These are phyloP conservation scores for Colletotrichum tropicale DNA, from an alignment of 2,329 filamentous ascomycete genomes.

Conservation along the genomic window DNA sequence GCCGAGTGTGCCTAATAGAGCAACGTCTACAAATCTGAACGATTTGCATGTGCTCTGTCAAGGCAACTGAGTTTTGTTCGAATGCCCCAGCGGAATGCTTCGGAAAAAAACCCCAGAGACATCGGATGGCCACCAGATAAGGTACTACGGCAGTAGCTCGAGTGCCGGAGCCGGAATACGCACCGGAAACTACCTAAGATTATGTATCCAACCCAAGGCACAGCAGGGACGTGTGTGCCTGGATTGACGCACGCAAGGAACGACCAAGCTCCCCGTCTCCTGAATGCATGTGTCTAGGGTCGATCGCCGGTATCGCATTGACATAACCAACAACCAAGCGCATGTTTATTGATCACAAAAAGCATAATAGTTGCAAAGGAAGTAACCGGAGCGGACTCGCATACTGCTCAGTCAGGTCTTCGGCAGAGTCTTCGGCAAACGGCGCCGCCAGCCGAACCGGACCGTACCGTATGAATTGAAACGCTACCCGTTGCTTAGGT, in stretches of 20 bases:
- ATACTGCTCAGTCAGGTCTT: neutral
- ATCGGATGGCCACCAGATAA: neutral
- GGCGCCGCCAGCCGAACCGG: slow-evolving; percentile 5
- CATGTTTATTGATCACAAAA: neutral
- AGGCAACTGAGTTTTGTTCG: neutral
- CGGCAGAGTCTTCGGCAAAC: slow-evolving; percentile 14
- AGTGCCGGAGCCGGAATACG: neutral
- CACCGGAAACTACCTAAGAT: neutral
- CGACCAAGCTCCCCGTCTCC: neutral
- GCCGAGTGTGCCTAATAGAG: neutral
- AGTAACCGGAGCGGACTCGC: neutral
- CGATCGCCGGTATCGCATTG: slow-evolving; percentile 5
- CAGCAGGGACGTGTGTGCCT: neutral
- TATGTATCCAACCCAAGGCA: neutral
- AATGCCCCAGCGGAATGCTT: neutral
- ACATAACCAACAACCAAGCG: neutral
- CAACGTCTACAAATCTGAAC: neutral
- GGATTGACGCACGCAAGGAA: neutral
- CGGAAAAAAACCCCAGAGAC: neutral
- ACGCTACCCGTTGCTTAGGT: neutral
- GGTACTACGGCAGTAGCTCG: neutral
- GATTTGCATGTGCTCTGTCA: neutral
- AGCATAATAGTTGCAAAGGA: neutral
- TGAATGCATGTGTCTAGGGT: neutral
- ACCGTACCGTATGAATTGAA: neutral